These are phyloP conservation scores for Coemansia sp. DNA, from an alignment of 192 early-diverging fungal genomes.

Conservation along the genomic window DNA sequence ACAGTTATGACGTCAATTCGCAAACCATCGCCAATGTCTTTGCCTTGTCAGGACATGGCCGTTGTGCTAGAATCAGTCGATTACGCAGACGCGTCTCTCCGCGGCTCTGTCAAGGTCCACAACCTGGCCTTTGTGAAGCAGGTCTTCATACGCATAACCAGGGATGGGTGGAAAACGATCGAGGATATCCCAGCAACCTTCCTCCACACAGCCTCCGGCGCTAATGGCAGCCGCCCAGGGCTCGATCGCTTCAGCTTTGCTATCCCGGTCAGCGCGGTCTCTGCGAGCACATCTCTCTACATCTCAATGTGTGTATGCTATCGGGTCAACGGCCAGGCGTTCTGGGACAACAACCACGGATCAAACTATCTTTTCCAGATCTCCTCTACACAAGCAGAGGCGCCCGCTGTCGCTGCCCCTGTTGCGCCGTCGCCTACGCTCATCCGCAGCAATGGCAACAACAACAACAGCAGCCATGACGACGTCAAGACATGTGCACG, in stretches of 20 bases:
- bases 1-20: conserved; percentile 11
- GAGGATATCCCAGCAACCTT: conserved; percentile 65
- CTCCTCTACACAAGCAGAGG: not conserved
- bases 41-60: conserved; percentile 35
- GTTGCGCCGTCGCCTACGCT: not conserved
- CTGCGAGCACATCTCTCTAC: conserved; percentile 6
- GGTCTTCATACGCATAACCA: conserved; percentile 69
- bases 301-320: conserved; percentile 65
- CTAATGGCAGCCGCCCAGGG: conserved; percentile 32
- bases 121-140: conserved; percentile 84
- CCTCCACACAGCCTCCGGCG: conserved; percentile 48
- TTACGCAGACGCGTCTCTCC: conserved; percentile 40
- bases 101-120: conserved; percentile 69
- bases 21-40: conserved; percentile 27
- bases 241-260: conserved; percentile 69
- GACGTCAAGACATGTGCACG: not conserved
- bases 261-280: conserved; percentile 35
- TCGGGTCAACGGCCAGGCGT: conserved; percentile 61
- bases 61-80: conserved; percentile 57
- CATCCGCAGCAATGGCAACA: no score
- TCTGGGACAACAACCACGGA: conserved; percentile 94
- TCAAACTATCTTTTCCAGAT: conserved; percentile 69
- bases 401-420: not conserved
- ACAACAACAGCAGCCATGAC: no score
- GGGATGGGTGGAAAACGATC: conserved; percentile 69